These are phyloP conservation scores for Betula pendula DNA, from an alignment of 306 rosid genomes.

Conservation along the genomic window DNA sequence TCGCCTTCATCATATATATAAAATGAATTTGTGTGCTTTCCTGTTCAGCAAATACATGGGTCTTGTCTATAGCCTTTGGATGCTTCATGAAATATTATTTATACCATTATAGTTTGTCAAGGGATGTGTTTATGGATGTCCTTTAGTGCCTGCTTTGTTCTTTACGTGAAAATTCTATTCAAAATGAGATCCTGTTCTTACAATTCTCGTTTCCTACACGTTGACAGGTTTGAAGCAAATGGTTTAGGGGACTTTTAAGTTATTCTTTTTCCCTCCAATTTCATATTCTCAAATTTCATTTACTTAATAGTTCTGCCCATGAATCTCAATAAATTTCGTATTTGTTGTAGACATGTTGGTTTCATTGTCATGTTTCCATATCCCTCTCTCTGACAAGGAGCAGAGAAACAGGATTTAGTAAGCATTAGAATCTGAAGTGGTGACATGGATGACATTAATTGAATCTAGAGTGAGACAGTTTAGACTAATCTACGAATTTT, in stretches of 20 bases:
- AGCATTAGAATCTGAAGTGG: not conserved
- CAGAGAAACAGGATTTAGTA: not conserved
- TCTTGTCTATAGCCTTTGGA: not conserved
- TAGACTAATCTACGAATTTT: constrained; percentile 21
- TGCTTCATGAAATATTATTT: not conserved
- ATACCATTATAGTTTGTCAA: not conserved
- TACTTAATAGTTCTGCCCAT: constrained; percentile 5
- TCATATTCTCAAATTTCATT: constrained; percentile 14
- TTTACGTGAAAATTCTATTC: not conserved
- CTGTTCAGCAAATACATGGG: not conserved
- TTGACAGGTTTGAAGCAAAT: constrained; percentile 75
- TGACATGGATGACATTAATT: constrained; percentile 1
- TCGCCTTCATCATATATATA: not conserved
- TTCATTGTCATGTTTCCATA: not conserved
- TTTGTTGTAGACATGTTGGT: not conserved
- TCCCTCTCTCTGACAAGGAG: not conserved
- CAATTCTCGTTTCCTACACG: constrained; percentile 33
- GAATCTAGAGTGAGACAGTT: constrained; percentile 8
- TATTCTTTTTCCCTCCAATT: constrained; percentile 24
- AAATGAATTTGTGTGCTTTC: not conserved
- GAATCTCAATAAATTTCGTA: constrained; percentile 14
- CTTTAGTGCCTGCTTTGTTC: constrained; percentile 6
- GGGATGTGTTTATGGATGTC: constrained; percentile 19
- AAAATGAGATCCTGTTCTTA: constrained; percentile 38
- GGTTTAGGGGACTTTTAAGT: constrained; percentile 80